These are phyloP conservation scores for Calocybe cyanea DNA, from an alignment of 768 basidiomycete species.

Conservation along the genomic window DNA sequence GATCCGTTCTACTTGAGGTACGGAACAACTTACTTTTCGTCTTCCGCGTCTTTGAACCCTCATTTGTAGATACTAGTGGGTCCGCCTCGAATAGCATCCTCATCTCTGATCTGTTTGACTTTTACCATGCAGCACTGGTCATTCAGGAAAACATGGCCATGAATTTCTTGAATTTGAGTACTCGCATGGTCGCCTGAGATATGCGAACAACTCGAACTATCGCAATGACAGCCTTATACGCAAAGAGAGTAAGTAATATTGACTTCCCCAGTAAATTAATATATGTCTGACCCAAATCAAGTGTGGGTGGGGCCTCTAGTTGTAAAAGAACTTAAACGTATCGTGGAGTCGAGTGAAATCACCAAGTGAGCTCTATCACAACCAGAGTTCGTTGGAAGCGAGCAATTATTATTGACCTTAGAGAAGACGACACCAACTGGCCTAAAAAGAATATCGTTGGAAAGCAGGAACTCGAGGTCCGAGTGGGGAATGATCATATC, in stretches of 20 bases:
- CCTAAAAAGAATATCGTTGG: slow-evolving; percentile 99
- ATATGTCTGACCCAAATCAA: slow-evolving; percentile 24
- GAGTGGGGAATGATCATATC: slow-evolving; percentile 92
- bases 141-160: slow-evolving; percentile 96
- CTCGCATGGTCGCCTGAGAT: slow-evolving; percentile 91
- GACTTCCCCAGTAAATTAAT: neutral
- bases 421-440: slow-evolving; percentile 98
- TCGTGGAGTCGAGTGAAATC: slow-evolving; percentile 91
- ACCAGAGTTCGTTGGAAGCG: neutral
- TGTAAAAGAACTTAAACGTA: slow-evolving; percentile 90
- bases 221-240: slow-evolving; percentile 95
- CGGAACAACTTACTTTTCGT: slow-evolving; percentile 13
- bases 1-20: slow-evolving; percentile 83
- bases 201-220: slow-evolving; percentile 99
- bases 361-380: slow-evolving; percentile 62
- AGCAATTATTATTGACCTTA: slow-evolving; percentile 26
- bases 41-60: neutral
- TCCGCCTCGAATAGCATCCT: neutral
- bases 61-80: slow-evolving; percentile 44
- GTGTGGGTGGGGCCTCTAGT: slow-evolving; percentile 95
- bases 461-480: slow-evolving; percentile 96
- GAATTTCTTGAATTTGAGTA: slow-evolving; percentile 99
- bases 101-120: neutral
- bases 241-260: slow-evolving; percentile 83
- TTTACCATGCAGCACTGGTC: slow-evolving; percentile 69